Base-by-base conservation (phyloP, 208 protist genomes). In the Zelonia costaricensis region DNA sequence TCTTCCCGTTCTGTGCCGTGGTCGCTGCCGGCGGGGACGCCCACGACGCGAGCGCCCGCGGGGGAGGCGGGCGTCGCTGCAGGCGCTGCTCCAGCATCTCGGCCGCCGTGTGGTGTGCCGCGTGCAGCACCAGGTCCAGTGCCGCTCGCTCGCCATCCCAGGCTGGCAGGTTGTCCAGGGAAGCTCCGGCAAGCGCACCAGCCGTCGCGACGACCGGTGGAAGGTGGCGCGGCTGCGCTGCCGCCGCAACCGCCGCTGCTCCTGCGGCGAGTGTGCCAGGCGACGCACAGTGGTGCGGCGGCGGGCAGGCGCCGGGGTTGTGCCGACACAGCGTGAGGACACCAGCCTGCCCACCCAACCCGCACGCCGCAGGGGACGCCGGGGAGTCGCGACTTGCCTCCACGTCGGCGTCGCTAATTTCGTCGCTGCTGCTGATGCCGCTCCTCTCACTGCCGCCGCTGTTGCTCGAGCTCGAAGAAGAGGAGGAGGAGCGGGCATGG, bases 11-110 rank as follows among this genome's bases (percentile, higher is more conserved):
- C 47, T 1, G 30, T 27, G 35, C 16, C 43, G 8, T 25, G 25
- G 28, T 38, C 23, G 39, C 31, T 15, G 6, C 27, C 8, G 18
- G 31, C 33, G 30, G 22, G 22, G 35, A 10, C 6, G 13, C 27
- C 8, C 20, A 10, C 16, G 18, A 10, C 8, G 27, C 6, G 30
- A 28, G 15, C 12, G 13, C 20, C 4, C 13, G 23, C 33, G 7
- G 22, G 18, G 33, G 45, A 33, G 45, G 45, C 18, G 58, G 66
- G 25, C 36, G 66, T 42, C 42, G 23, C 8, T 42, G 36, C 66
- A 73, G 58, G 13, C 66, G 59, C 28, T 51, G 30, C 10, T 66
- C 43, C 36, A 73, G 52, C 66, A 73, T 43, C 9, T 42, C 20
- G n/a, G 58, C 1, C 16, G 52, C 57, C 20, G 42, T 28, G 25